Base-by-base conservation (phyloP, 371 early-diverging fungal species). In the Neoconidiobolus thromboides region DNA sequence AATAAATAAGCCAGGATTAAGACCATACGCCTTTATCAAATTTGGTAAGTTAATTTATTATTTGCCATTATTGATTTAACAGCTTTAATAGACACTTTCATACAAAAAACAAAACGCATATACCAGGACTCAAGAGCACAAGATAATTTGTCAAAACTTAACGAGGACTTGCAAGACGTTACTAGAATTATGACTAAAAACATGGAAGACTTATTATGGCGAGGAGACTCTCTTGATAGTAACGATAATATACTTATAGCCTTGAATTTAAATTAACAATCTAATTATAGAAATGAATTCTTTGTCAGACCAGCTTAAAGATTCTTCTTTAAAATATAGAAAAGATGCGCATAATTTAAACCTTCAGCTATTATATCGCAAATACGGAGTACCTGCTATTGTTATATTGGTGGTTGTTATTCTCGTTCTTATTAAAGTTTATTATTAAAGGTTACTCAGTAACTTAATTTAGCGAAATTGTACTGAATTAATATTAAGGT, bases 111-210 rank as follows among this genome's bases (percentile, higher is more conserved):
- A 48, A 93, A 93, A 73, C 82, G 85, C 63, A 80, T 91, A 61
- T 96, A 92, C 73, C 88, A 93, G 73, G 94, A 96, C 69, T 82
- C 89, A 60, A 78, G 93, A 62, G 86, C 93, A n/a, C 89, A 89
- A 68, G 78, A 82, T 60, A 93, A 96, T 66, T 65, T 96, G 71
- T 73, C 87, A 61, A 91, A 89, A 68, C 72, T 96, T 43, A 92
- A 96, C 68, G 94, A 95, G 63, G 96, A 96, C 69, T 70, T 96
- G 63, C 85, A 86, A 60, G 97, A 95, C 69, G 96, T 96, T 3
- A 87, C 89, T 39, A 81, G 91, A 63, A 96, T 96, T 60, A 94
- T 96, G 96, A 96, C 92, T 10, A 91, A 87, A 67, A 96, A 96
- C 71, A 93, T 96, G 82, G 87, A 92, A 62, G 96, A 96, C 69